Conservation (phyloP, 2,329 filamentous ascomycete genomes). For the Aspergillus hortae region DNA sequence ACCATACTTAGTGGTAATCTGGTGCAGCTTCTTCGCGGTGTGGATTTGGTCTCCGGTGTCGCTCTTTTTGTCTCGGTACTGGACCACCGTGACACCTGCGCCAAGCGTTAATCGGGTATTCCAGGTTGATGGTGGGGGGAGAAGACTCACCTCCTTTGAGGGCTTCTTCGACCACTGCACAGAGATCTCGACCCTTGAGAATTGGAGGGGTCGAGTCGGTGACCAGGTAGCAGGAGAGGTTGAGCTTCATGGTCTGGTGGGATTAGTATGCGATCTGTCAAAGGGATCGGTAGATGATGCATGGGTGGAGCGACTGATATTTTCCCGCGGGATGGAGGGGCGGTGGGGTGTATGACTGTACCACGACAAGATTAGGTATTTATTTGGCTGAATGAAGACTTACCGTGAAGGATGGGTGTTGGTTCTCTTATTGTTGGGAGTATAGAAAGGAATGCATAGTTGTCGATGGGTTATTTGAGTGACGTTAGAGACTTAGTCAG, state of each 20-base stretch:
- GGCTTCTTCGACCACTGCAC: conserved; percentile 69
- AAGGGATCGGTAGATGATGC: neutral
- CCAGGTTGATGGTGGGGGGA: neutral
- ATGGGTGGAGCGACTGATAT: neutral
- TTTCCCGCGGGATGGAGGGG: conserved; percentile 1
- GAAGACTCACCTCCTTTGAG: conserved; percentile 62
- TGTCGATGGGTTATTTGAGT: too few species aligned
- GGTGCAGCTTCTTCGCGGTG: conserved; percentile 69
- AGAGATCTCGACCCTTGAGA: conserved; percentile 67
- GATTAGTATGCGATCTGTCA: neutral
- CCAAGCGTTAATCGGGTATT: conserved; percentile 3
- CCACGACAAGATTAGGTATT: too few species aligned
- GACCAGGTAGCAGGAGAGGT: conserved; percentile 85
- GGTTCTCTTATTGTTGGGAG: too few species aligned
- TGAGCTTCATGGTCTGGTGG: conserved; percentile 45
- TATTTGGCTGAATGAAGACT: too few species aligned
- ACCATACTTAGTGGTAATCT: conserved; percentile 61
- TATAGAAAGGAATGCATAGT: too few species aligned
- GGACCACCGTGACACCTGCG: conserved; percentile 72
- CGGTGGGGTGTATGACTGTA: neutral
- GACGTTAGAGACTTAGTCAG: too few species aligned
- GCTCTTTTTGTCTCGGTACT: conserved; percentile 84
- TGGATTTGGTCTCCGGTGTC: conserved; percentile 68
- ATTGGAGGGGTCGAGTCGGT: conserved; percentile 89
- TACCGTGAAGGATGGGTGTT: too few species aligned